Evolutionary conservation across 805 yeast species (phyloP), one percentile per base, ranked within the genome.

Genomic region (Saccharomycopsis sp.): DNA sequence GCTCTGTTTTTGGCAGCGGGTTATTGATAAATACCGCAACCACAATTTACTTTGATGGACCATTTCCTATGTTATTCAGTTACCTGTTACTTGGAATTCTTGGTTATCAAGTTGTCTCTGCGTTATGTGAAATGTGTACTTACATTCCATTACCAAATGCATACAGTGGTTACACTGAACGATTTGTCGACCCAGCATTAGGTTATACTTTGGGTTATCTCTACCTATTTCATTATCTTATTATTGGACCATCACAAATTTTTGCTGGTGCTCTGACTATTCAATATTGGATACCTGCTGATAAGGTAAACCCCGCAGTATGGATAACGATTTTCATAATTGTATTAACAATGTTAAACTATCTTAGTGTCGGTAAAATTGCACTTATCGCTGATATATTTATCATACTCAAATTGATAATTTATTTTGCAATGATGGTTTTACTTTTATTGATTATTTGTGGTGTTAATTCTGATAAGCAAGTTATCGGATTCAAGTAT

Each of bases 111-210:
- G 53, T 47, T 4, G 36, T 47, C n/a, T 23, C 41, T 8, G 48
- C 74, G 4, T 65, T 82, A 47, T 88, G 89, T 56, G 93, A 83
- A 60, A 80, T 83, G 89, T 87, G 88, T 41, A 81, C 88, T 6
- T 81, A 72, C 53, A 79, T 72, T 59, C 85, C 85, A 8, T 70
- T 77, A 14, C 68, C 81, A 6, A 85, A 85, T 58, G 78, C 82
- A 4, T 79, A 78, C 53, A 70, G 76, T 34, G 72, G 80, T n/a
- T 79, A 73, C 58, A 72, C 79, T 8, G 65, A 78, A n/a, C 64
- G 74, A 51, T 77, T 79, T 54, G 62, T 79, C 44, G 81, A 78
- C 53, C 70, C 71, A 13, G 74, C 81, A 6, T 72, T 75, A 66
- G 85, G 82, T 24, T 79, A 75, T 55, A 81, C 83, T 6, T 66